Evolutionary conservation across 208 protist species (phyloP).

Genomic region (Trypanosoma theileri): DNA sequence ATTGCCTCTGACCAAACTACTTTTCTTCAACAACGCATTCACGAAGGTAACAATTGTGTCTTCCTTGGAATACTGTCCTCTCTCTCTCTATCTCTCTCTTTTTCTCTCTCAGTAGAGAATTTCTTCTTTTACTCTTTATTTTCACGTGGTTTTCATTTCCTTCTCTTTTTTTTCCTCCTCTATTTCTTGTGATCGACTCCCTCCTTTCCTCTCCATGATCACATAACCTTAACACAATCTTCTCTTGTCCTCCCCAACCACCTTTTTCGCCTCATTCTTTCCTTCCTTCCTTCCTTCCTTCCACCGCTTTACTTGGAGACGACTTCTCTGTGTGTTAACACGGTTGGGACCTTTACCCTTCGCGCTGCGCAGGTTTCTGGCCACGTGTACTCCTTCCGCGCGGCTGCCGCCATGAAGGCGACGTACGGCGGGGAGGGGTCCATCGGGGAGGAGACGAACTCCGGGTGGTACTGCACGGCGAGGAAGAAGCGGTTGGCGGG

Average conservation of each 20-base stretch:
- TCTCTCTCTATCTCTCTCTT: neutral
- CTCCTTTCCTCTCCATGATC: neutral
- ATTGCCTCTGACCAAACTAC: neutral
- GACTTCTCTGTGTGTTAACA: no score
- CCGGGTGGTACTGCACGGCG: conserved; percentile 98
- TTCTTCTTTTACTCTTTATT: neutral
- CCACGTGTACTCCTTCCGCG: conserved; percentile 63
- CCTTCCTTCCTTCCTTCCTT: no score
- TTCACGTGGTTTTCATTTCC: neutral
- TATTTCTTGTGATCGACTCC: neutral
- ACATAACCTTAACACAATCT: neutral
- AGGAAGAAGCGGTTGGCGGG: conserved; percentile 91
- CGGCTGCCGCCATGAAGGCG: conserved; percentile 93
- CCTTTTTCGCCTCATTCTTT: no score
- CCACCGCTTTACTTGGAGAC: no score
- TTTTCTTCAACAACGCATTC: no score
- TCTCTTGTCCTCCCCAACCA: neutral
- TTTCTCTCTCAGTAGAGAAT: neutral
- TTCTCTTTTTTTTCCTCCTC: conserved; percentile 14
- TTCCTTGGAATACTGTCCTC: no score
- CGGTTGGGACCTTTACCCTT: conserved; percentile 34
- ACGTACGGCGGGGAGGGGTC: conserved; percentile 96
- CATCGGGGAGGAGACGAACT: conserved; percentile 95
- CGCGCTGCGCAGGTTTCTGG: conserved; percentile 43
- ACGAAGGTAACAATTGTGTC: no score